These are phyloP conservation scores for Calocybe indica DNA, from an alignment of 768 basidiomycete genomes.

Conservation along the genomic window DNA sequence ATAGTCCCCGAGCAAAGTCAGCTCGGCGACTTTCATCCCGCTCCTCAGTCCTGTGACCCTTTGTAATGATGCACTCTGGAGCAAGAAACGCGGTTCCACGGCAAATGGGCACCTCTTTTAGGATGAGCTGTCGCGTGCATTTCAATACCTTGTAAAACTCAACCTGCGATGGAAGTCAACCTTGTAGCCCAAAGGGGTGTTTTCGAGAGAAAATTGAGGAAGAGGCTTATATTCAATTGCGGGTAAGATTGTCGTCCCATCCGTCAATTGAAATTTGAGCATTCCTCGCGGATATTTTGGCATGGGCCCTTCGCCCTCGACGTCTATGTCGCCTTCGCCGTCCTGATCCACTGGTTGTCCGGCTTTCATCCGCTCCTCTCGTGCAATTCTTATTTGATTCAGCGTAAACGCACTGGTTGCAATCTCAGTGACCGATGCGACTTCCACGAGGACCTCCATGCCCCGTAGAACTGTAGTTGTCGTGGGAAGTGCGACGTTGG, in stretches of 20 bases:
- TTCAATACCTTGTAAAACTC: background rate
- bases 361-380: conserved; percentile 57
- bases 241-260: conserved; percentile 61
- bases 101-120: conserved; percentile 64
- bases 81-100: conserved; percentile 75
- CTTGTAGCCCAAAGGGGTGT: conserved; percentile 80
- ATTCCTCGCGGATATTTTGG: conserved; percentile 81
- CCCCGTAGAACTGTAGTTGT: conserved; percentile 28
- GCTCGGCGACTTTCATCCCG: conserved; percentile 50
- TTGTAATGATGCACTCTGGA: conserved; percentile 53
- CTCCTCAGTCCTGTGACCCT: conserved; percentile 61
- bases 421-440: conserved; percentile 76
- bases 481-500: conserved; percentile 27
- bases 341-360: conserved; percentile 35
- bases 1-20: conserved; percentile 58
- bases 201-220: conserved; percentile 61
- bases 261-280: conserved; percentile 70
- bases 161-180: conserved; percentile 29
- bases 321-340: conserved; percentile 50
- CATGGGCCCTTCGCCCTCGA: conserved; percentile 66
- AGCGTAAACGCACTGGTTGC: conserved; percentile 79
- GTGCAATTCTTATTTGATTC: conserved; percentile 59
- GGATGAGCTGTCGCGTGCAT: conserved; percentile 45
- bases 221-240: conserved; percentile 78
- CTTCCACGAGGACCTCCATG: conserved; percentile 65